Evolutionary conservation across 768 basidiomycete genomes (phyloP), one percentile per base, ranked within the genome.

Genomic region (Russula foetens): DNA sequence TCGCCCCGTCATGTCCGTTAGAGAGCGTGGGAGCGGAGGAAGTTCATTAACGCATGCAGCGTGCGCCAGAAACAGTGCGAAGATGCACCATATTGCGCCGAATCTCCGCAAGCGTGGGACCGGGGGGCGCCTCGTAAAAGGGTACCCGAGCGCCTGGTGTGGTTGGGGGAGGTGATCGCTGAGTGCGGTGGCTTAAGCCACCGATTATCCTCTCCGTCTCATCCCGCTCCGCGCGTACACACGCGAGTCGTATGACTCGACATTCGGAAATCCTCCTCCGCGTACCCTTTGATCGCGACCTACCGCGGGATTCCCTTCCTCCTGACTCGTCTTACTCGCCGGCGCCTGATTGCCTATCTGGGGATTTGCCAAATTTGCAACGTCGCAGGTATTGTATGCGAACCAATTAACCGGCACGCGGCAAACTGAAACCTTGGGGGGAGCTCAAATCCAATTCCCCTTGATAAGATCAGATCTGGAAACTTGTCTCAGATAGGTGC

Each of bases 381-480:
- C 23, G 14, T 31, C 38, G 15, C 33, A 15, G 21, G 49, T 54
- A 41, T 61, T 39, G 41, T 54, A 55, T 8, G 29, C 9, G 31
- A n/a, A 47, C 59, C 60, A 28, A 39, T 11, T 19, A n/a, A 28
- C 44, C 35, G 60, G 60, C 44, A 7, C 44, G 14, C 41, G 29
- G 39, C 48, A 43, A 19, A 19, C 15, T 23, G 38, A 26, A 23
- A 17, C 26, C 21, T 21, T 33, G 44, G 26, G n/a, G n/a, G n/a
- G n/a, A n/a, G n/a, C n/a, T n/a, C n/a, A n/a, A n/a, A 56, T 46
- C 52, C 41, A 33, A 38, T 5, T 14, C 23, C 12, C 17, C 15
- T 17, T 61, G 60, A 62, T 62, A 58, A 62, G 61, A 58, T 62
- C 59, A 60, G 31, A 55, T 53, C 50, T 39, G 7, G 35, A 51